Base-by-base conservation (phyloP, 2,329 filamentous ascomycete species). In the Xylariaceae sp. region DNA sequence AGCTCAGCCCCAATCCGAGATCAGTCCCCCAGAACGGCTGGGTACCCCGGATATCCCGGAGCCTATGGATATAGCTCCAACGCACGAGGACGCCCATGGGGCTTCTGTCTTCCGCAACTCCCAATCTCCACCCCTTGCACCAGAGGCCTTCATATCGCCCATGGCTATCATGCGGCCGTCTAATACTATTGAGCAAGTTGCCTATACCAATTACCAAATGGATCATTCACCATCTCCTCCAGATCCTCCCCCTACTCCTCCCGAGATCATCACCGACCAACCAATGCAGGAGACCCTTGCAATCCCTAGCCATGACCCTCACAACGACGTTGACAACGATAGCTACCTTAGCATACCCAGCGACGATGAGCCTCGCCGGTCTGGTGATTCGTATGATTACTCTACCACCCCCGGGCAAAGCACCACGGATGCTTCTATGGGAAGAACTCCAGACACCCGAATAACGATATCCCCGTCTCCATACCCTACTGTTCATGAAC, bases 11-110 rank as follows among this genome's bases (percentile, higher is more conserved):
- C 67, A 64, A 54, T 59, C 61, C 54, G 57, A 63, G 49, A 62
- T 47, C 60, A 61, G 64, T 56, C 53, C 60, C 49, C 63, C 63
- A 45, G 65, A 66, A 64, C 67, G 70, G 48, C 67, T 72, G 65
- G 65, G 69, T 64, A 72, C 70, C 58, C 70, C 70, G 42, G 70
- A 67, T 44, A 70, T 72, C 56, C 70, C 70, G 50, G 70, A 71
- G 48, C 70, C 70, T 21, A 71, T 72, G 69, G 65, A 71, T 32
- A 45, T 69, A 20, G 66, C 70, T 48, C 61, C 61, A 26, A 56
- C 60, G 46, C 59, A 64, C 20, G 56, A 62, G 49, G 52, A 52
- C 48, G 46, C 57, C 49, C 57, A 60, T 56, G 59, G 60, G 20
- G 57, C 64, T 43, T 65, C 67, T 52, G 59, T 60, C 51, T 62